phyloP scores from a whole-genome alignment of 345 rosid genomes.

The Salix suchowensis region DNA sequence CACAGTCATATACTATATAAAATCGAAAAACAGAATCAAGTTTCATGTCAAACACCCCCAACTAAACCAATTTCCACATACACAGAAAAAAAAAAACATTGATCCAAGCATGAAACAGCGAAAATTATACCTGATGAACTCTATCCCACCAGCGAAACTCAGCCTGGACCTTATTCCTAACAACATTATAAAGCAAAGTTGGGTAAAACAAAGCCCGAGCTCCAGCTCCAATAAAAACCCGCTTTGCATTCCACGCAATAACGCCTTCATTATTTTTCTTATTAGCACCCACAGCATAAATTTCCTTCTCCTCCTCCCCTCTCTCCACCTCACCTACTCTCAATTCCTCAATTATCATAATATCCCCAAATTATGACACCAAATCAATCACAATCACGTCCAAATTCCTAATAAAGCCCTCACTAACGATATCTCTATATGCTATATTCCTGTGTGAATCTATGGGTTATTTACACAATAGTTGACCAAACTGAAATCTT shows the following conservation, averaged over 20 bases:
- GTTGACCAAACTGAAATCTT: not conserved
- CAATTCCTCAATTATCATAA: constrained; percentile 87
- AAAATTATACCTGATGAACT: constrained; percentile 61
- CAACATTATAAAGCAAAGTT: constrained; percentile 80
- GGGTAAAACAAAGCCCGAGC: constrained; percentile 94
- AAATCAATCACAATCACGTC: constrained; percentile 5
- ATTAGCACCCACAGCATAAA: not conserved
- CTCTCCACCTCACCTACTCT: constrained; percentile 32
- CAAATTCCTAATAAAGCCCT: not conserved
- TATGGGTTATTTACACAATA: not conserved
- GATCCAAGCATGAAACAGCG: not conserved
- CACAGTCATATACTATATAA: not conserved
- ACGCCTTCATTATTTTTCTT: constrained; percentile 7
- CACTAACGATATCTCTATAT: not conserved
- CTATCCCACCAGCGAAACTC: constrained; percentile 99
- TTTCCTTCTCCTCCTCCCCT: constrained; percentile 28
- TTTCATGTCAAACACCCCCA: not conserved
- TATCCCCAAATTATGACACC: constrained; percentile 28
- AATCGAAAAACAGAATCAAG: not conserved
- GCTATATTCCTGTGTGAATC: not conserved
- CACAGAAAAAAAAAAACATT: not conserved
- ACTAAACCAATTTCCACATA: not conserved
- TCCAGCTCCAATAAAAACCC: constrained; percentile 80
- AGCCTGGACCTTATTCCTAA: constrained; percentile 78
- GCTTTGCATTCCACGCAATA: constrained; percentile 46